Percentiles rank a stretch among this genome's conserved stretches.
These are phyloP conservation scores for Hyphopichia khmerensis DNA, from an alignment of 1,139 yeast genomes.

Conservation along the genomic window DNA sequence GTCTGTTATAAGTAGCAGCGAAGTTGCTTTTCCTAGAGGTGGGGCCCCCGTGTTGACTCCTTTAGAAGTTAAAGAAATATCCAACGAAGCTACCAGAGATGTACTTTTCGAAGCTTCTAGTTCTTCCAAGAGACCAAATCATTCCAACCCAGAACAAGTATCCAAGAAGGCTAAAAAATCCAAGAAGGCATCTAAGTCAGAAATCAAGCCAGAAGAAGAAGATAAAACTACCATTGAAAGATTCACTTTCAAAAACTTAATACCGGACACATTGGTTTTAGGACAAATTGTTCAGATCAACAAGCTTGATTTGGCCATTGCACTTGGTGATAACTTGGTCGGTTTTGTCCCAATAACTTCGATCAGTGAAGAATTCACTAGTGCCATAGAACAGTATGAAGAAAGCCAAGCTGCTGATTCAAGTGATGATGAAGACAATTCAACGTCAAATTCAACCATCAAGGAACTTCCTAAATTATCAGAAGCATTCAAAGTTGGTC, in stretches of 20 bases:
- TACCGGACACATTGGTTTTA: conserved; percentile 69
- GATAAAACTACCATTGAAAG: conserved; percentile 52
- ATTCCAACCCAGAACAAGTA: conserved; percentile 23
- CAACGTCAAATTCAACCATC: neutral
- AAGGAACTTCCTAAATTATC: conserved; percentile 54
- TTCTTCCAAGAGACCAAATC: conserved; percentile 26
- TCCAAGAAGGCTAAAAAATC: conserved; percentile 29
- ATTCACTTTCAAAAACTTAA: conserved; percentile 57
- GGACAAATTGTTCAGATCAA: conserved; percentile 71
- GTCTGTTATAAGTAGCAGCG: conserved; percentile 42
- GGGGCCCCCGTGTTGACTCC: conserved; percentile 86
- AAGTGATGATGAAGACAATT: conserved; percentile 39
- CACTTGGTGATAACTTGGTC: conserved; percentile 79
- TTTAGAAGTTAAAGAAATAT: conserved; percentile 86
- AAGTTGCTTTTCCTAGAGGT: conserved; percentile 92
- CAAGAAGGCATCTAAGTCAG: conserved; percentile 28
- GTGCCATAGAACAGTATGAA: conserved; percentile 52
- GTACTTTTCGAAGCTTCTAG: conserved; percentile 58
- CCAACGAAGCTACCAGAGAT: conserved; percentile 89
- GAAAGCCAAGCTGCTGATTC: conserved; percentile 40
- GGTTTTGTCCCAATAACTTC: conserved; percentile 81
- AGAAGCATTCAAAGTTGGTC: conserved; percentile 64
- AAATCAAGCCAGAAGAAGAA: conserved; percentile 19
- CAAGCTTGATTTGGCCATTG: conserved; percentile 61
- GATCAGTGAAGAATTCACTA: conserved; percentile 63